These are phyloP conservation scores for Physaria fendleri DNA, from an alignment of 345 rosid genomes.

Conservation along the genomic window DNA sequence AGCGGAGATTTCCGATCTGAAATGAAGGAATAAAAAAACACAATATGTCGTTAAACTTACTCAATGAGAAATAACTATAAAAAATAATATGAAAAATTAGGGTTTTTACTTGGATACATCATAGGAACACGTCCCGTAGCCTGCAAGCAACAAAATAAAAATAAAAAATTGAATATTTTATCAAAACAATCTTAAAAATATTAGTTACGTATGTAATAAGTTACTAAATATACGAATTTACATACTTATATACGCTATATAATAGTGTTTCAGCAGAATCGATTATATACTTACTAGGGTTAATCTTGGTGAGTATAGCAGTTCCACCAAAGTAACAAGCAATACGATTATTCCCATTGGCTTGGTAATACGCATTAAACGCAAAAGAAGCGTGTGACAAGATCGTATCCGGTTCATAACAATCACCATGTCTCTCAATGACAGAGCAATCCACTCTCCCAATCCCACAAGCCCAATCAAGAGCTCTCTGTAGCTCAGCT, in stretches of 20 bases:
- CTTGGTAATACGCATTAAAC: constrained; percentile 75
- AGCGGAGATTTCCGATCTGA: constrained; percentile 41
- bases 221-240: no score
- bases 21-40: constrained; percentile 8
- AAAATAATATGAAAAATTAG: background rate
- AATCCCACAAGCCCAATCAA: constrained; percentile 94
- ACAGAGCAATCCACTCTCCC: constrained; percentile 74
- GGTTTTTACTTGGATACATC: constrained; percentile 40
- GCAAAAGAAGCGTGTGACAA: constrained; percentile 88
- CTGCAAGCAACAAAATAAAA: constrained; percentile 28
- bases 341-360: constrained; percentile 64
- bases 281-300: constrained; percentile 57
- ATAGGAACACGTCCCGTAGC: constrained; percentile 46
- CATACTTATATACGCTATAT: no score
- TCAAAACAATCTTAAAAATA: no score
- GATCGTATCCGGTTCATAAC: constrained; percentile 69
- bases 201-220: no score
- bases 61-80: background rate
- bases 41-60: background rate
- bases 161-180: no score
- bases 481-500: constrained; percentile 68
- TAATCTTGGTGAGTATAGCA: constrained; percentile 45
- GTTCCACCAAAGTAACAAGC: constrained; percentile 90
- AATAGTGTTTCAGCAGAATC: no score
- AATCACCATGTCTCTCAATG: constrained; percentile 59